These are phyloP conservation scores for Cryphonectria naterciae DNA, from an alignment of 2,329 filamentous ascomycete genomes.

Conservation along the genomic window DNA sequence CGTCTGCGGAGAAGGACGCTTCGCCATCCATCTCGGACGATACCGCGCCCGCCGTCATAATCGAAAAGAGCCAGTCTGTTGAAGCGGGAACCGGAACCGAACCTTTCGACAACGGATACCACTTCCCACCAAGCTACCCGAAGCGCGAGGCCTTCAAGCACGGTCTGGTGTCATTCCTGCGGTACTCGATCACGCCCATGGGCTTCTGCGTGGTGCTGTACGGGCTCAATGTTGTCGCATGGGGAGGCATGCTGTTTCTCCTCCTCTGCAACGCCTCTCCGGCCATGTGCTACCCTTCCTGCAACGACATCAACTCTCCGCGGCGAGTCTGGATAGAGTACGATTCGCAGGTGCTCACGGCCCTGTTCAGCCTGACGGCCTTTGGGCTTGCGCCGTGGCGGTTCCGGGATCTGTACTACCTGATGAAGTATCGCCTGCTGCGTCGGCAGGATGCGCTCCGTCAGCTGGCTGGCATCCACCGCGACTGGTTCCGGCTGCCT, in stretches of 20 bases:
- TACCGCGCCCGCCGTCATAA: slow-evolving; percentile 33
- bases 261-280: slow-evolving; percentile 76
- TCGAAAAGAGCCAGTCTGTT: slow-evolving; percentile 32
- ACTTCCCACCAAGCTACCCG: slow-evolving; percentile 65
- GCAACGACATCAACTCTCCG: slow-evolving; percentile 74
- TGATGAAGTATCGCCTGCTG: slow-evolving; percentile 65
- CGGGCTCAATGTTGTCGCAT: slow-evolving; percentile 80
- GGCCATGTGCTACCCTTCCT: slow-evolving; percentile 72
- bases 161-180: slow-evolving; percentile 66
- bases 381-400: slow-evolving; percentile 87
- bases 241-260: slow-evolving; percentile 90
- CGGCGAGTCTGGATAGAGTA: slow-evolving; percentile 85
- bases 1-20: slow-evolving; percentile 6
- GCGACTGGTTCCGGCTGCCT: slow-evolving; percentile 73
- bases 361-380: slow-evolving; percentile 83
- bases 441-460: slow-evolving; percentile 62
- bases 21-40: slow-evolving; percentile 32
- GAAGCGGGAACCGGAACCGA: slow-evolving; percentile 37
- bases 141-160: slow-evolving; percentile 63
- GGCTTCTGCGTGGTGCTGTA: slow-evolving; percentile 81
- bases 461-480: slow-evolving; percentile 73
- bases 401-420: slow-evolving; percentile 77
- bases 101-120: slow-evolving; percentile 65
- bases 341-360: slow-evolving; percentile 82
- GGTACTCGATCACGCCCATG: slow-evolving; percentile 73